phyloP scores from a whole-genome alignment of 2,329 filamentous ascomycete species.

The Alternaria longipes region DNA sequence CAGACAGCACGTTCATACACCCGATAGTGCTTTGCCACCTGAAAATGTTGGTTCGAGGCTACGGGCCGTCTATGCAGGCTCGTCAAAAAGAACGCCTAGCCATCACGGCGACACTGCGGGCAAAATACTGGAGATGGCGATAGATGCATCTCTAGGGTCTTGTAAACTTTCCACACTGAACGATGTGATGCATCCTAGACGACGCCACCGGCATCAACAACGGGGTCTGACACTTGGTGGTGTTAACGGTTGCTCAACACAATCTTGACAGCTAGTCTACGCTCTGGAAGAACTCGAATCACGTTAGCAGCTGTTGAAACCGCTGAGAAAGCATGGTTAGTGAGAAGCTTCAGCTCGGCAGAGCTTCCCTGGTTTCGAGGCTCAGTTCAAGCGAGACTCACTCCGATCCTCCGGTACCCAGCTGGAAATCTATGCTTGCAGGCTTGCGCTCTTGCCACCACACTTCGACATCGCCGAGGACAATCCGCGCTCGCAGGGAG shows the following conservation, averaged over 20 bases:
- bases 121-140: conserved; percentile 3
- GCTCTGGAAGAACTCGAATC: conserved; percentile 4
- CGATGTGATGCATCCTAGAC: neutral
- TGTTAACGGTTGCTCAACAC: neutral
- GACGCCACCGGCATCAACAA: neutral
- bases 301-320: conserved; percentile 6
- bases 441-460: conserved; percentile 10
- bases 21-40: conserved; percentile 4
- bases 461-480: neutral
- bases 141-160: conserved; percentile 4
- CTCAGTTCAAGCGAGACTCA: neutral
- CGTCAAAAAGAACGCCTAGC: conserved; percentile 6
- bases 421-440: neutral
- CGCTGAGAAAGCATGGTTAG: neutral
- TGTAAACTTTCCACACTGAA: conserved; percentile 7
- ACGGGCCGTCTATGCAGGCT: conserved; percentile 1
- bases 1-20: neutral
- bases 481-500: neutral
- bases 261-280: neutral
- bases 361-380: conserved; percentile 4
- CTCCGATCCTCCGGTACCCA: neutral
- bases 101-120: conserved; percentile 6
- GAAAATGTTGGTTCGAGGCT: neutral
- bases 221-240: neutral
- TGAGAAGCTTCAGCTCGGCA: conserved; percentile 1